Evolutionary conservation across 148 eudicot species (phyloP).

Genomic region (Salicornia ramosissima): DNA sequence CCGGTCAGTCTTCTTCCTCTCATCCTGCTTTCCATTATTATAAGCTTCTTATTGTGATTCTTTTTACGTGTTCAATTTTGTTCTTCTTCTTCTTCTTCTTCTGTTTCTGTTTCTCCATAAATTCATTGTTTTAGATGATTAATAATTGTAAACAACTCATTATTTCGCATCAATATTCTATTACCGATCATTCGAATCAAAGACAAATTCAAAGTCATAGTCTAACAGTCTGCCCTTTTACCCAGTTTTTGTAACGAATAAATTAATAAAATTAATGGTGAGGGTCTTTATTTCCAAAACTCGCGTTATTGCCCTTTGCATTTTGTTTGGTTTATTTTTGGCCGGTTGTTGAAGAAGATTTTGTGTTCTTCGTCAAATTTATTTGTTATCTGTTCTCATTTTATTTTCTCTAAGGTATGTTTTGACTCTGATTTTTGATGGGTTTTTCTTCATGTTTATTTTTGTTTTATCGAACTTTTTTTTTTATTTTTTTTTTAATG

Average conservation of each 20-base stretch:
- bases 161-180: background rate
- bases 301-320: background rate
- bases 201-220: slow-evolving; percentile 12
- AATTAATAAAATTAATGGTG: background rate
- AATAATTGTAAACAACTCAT: background rate
- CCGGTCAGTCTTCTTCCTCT: background rate
- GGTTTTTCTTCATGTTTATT: background rate
- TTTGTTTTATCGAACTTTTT: background rate
- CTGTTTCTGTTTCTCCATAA: too few relatives aligned
- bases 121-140: background rate
- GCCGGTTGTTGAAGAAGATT: background rate
- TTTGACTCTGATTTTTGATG: background rate
- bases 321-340: background rate
- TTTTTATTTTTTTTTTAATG: background rate
- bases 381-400: background rate
- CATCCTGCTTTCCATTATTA: background rate
- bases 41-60: too few relatives aligned
- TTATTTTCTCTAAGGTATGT: slow-evolving; percentile 4
- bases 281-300: background rate
- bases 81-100: background rate
- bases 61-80: too few relatives aligned
- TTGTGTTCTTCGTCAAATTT: background rate
- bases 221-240: background rate
- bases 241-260: background rate
- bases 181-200: background rate